These are phyloP conservation scores for Sphagnum tenellum DNA, from an alignment of 225 moss, liverwort and hornwort genomes.

Conservation along the genomic window DNA sequence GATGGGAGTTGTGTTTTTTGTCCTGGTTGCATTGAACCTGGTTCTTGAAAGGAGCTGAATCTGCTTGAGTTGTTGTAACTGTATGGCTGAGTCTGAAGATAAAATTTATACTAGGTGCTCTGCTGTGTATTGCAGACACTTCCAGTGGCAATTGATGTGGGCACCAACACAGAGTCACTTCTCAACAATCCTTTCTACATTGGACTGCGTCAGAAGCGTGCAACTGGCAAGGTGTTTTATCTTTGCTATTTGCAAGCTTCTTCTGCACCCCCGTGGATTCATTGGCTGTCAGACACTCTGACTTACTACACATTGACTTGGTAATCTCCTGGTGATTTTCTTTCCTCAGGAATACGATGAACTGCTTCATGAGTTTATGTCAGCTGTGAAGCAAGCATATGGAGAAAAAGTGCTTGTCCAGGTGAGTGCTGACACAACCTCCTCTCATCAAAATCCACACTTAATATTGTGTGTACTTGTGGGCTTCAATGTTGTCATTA, in stretches of 20 bases:
- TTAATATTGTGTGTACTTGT: too few species aligned
- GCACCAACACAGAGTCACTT: constrained; percentile 77
- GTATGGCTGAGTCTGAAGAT: too few species aligned
- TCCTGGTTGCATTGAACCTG: constrained; percentile 7
- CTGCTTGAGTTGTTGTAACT: background rate
- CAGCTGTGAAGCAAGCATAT: background rate
- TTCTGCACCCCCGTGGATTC: background rate
- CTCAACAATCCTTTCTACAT: constrained; percentile 72
- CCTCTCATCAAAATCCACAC: too few species aligned
- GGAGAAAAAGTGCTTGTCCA: background rate
- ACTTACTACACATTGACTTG: too few species aligned
- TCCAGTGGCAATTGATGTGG: constrained; percentile 81
- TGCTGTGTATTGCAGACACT: constrained; percentile 40
- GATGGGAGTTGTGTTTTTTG: background rate
- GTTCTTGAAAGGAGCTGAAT: constrained; percentile 5
- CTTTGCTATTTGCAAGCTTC: background rate
- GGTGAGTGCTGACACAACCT: too few species aligned
- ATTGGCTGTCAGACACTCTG: too few species aligned
- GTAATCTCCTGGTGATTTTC: too few species aligned
- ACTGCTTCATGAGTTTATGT: background rate
- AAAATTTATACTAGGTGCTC: background rate
- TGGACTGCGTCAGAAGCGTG: constrained; percentile 61
- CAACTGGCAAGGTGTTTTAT: constrained; percentile 46
- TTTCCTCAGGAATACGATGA: background rate
- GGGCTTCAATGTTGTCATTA: too few species aligned